phyloP scores from a whole-genome alignment of 1,139 yeast species.

The Williopsis jadinii region DNA sequence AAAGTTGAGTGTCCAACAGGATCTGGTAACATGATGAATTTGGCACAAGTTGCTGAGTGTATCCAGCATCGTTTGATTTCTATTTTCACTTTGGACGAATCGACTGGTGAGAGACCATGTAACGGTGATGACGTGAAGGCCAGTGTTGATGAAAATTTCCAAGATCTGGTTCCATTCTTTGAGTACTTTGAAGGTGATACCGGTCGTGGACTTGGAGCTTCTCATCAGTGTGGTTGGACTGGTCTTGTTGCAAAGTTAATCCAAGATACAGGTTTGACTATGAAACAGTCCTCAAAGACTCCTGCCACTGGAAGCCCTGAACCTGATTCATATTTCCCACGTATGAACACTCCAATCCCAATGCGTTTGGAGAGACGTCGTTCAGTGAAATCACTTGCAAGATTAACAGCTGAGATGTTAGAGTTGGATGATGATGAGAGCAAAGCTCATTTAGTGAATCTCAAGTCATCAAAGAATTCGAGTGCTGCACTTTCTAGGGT shows the following conservation, averaged over 20 bases:
- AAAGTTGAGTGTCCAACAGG: constrained; percentile 91
- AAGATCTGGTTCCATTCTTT: constrained; percentile 72
- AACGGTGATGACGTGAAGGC: constrained; percentile 62
- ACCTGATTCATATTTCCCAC: constrained; percentile 20
- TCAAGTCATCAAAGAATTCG: constrained; percentile 14
- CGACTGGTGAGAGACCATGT: constrained; percentile 66
- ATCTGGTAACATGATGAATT: constrained; percentile 70
- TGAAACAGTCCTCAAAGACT: constrained; percentile 38
- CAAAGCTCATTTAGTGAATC: constrained; percentile 14
- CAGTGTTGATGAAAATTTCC: constrained; percentile 67
- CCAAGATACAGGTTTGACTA: constrained; percentile 78
- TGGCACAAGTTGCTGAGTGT: constrained; percentile 92
- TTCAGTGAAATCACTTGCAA: constrained; percentile 63
- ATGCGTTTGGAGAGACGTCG: constrained; percentile 55
- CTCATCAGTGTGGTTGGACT: constrained; percentile 98
- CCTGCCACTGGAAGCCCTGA: constrained; percentile 3
- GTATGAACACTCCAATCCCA: constrained; percentile 38
- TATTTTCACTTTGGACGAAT: constrained; percentile 65
- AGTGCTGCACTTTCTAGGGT: constrained; percentile 25
- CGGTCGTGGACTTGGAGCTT: constrained; percentile 91
- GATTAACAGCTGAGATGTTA: constrained; percentile 57
- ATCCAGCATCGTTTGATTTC: constrained; percentile 82
- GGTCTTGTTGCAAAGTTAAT: constrained; percentile 90
- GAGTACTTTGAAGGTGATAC: constrained; percentile 96
- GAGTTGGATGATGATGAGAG: constrained; percentile 61